phyloP scores from a whole-genome alignment of 2,329 filamentous ascomycete species.

The Cryoendolithus antarcticus region DNA sequence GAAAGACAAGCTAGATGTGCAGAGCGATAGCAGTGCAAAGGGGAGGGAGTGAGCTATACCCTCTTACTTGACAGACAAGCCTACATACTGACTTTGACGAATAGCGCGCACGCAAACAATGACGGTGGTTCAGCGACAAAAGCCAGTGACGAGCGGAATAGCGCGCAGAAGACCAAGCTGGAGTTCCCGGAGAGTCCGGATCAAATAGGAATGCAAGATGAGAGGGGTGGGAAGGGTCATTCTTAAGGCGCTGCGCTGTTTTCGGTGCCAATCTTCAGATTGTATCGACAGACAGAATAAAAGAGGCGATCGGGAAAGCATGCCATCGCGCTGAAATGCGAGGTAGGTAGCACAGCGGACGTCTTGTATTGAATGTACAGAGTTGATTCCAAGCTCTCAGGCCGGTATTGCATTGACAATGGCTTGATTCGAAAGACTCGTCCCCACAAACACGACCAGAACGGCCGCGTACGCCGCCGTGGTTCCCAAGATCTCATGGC shows the following conservation, averaged over 20 bases:
- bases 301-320: too few relatives aligned
- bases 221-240: constrained; percentile 33
- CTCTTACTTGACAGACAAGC: background rate
- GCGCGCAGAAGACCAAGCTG: constrained; percentile 30
- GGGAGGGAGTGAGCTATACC: constrained; percentile 21
- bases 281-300: too few relatives aligned
- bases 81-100: background rate
- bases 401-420: too few relatives aligned
- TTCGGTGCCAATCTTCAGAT: too few relatives aligned
- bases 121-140: constrained; percentile 30
- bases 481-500: constrained; percentile 5
- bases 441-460: constrained; percentile 2
- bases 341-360: too few relatives aligned
- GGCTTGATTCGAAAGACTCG: background rate
- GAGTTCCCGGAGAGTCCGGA: constrained; percentile 35
- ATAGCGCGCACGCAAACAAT: constrained; percentile 20
- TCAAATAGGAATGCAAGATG: constrained; percentile 39
- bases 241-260: too few relatives aligned
- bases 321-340: too few relatives aligned
- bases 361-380: too few relatives aligned
- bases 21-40: constrained; percentile 18
- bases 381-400: too few relatives aligned
- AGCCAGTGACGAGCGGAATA: constrained; percentile 25
- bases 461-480: constrained; percentile 7
- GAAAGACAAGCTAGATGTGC: constrained; percentile 24